Evolutionary conservation across 106 monocot genomes (phyloP).

Genomic region (Agapanthus africanus): DNA sequence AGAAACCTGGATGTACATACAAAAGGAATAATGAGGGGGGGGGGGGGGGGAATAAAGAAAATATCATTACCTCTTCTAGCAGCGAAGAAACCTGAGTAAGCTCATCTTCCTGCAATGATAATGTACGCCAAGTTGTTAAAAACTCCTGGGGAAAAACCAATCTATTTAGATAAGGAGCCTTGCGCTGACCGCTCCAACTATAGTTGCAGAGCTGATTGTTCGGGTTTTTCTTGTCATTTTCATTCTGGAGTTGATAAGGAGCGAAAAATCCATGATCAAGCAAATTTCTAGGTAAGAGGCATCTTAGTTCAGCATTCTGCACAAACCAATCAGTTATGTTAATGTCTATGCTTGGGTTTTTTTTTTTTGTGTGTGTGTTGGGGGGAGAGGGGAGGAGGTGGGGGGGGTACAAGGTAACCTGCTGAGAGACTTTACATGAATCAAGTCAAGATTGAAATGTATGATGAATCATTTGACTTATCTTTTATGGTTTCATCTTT

Average conservation of each 20-base stretch:
- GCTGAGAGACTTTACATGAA: background rate
- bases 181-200: conserved; percentile 92
- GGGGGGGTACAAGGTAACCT: background rate
- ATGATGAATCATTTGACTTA: background rate
- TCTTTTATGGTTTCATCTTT: background rate
- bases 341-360: conserved; percentile 7
- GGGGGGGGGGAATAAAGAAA: too few species aligned
- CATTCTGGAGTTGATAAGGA: conserved; percentile 10
- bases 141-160: conserved; percentile 85
- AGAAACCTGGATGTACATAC: background rate
- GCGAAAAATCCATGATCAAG: conserved; percentile 68
- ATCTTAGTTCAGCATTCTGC: conserved; percentile 92
- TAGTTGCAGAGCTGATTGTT: conserved; percentile 23
- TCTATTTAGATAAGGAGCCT: conserved; percentile 70
- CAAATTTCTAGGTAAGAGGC: conserved; percentile 60
- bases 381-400: too few species aligned
- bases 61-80: conserved; percentile 46
- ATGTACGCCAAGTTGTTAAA: conserved; percentile 55
- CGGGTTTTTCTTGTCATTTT: conserved; percentile 13
- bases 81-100: conserved; percentile 41
- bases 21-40: background rate
- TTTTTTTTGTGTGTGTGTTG: too few species aligned
- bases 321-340: conserved; percentile 8
- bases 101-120: conserved; percentile 70
- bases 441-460: background rate